A percentile compares a stretch with the other conserved stretches of the same genome.
These are phyloP conservation scores for Domatiomyces catenatus DNA, from an alignment of 2,329 filamentous ascomycete genomes.

Conservation along the genomic window DNA sequence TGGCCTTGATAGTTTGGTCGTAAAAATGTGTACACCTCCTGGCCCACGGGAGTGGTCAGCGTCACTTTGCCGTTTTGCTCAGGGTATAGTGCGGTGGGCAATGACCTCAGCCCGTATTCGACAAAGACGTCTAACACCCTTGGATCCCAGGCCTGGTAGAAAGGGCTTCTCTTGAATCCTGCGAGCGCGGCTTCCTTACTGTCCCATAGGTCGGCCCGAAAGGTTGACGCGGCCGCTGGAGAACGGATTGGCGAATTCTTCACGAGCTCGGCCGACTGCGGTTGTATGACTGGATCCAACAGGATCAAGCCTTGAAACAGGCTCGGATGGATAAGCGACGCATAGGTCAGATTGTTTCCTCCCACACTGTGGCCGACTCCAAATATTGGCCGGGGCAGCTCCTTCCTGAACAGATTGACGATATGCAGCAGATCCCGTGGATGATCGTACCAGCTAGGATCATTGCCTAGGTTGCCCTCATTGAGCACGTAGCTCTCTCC, in stretches of 20 bases:
- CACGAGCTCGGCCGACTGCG: neutral
- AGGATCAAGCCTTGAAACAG: slow-evolving; percentile 57
- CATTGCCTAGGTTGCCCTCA: slow-evolving; percentile 60
- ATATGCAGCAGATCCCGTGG: slow-evolving; percentile 62
- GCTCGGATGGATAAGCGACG: slow-evolving; percentile 47
- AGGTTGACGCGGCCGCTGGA: slow-evolving; percentile 54
- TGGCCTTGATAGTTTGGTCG: slow-evolving; percentile 43
- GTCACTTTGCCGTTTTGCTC: slow-evolving; percentile 37
- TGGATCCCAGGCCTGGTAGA: slow-evolving; percentile 71
- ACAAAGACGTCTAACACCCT: slow-evolving; percentile 64
- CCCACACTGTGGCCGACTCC: slow-evolving; percentile 86
- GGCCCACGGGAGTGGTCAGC: slow-evolving; percentile 63
- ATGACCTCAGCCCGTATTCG: slow-evolving; percentile 54
- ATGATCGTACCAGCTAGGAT: slow-evolving; percentile 78
- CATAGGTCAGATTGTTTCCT: slow-evolving; percentile 45
- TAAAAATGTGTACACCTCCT: slow-evolving; percentile 51
- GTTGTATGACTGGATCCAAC: slow-evolving; percentile 42
- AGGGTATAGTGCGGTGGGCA: slow-evolving; percentile 42
- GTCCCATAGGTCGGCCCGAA: slow-evolving; percentile 69
- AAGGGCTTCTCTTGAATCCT: slow-evolving; percentile 52
- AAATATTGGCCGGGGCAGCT: slow-evolving; percentile 68
- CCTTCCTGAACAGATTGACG: slow-evolving; percentile 63
- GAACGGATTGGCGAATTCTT: slow-evolving; percentile 9
- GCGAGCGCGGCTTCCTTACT: slow-evolving; percentile 53
- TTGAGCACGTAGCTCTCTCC: slow-evolving; percentile 67